Conservation (phyloP, 2,329 filamentous ascomycete species). For the Pseudogymnoascus sp. region DNA sequence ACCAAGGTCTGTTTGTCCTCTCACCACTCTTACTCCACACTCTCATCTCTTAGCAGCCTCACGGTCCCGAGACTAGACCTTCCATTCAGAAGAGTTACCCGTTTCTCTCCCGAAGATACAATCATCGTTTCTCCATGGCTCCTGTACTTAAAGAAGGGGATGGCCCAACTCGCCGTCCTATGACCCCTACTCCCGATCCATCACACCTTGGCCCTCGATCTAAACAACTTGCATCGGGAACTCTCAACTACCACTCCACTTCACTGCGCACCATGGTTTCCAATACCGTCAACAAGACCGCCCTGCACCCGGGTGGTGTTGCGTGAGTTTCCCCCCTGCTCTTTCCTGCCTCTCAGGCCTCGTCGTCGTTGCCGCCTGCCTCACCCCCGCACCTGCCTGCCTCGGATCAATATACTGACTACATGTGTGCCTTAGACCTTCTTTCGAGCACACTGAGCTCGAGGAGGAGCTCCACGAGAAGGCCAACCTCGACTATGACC, state of each 20-base stretch:
- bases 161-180: conserved; percentile 11
- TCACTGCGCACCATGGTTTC: conserved; percentile 25
- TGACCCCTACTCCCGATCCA: conserved; percentile 24
- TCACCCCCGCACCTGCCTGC: not conserved
- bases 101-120: not conserved
- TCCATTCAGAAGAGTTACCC: not conserved
- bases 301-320: conserved; percentile 23
- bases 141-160: not conserved
- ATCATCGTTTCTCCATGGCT: not conserved
- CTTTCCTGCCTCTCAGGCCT: not conserved
- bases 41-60: not conserved
- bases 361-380: not conserved
- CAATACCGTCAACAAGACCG: conserved; percentile 24
- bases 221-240: conserved; percentile 18
- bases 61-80: not conserved
- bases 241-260: conserved; percentile 23
- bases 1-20: not conserved
- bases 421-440: conserved; percentile 48
- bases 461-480: conserved; percentile 96
- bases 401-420: conserved; percentile 13
- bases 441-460: conserved; percentile 86
- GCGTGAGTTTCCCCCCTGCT: conserved; percentile 17
- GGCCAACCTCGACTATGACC: conserved; percentile 98
- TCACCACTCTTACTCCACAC: not conserved
- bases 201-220: conserved; percentile 18